Conservation (phyloP, 2,329 filamentous ascomycete species). For the Apiospora marii region DNA sequence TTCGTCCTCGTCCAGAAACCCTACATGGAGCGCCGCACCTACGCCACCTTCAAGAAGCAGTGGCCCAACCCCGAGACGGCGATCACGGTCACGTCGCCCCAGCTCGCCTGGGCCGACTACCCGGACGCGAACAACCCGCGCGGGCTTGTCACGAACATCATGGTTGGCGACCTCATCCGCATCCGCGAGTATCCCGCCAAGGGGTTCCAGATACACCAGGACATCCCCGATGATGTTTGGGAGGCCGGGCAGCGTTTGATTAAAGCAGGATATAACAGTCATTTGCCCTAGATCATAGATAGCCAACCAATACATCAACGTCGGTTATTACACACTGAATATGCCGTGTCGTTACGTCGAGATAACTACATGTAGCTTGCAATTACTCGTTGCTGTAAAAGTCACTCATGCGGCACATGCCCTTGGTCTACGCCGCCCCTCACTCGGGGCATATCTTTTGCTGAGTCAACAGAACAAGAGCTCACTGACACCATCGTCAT, state of each 20-base stretch:
- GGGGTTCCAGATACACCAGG: slow-evolving; percentile 53
- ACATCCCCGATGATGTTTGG: slow-evolving; percentile 52
- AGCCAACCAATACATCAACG: neutral
- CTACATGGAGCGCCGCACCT: slow-evolving; percentile 57
- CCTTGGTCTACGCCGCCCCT: too few species aligned
- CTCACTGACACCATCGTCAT: too few species aligned
- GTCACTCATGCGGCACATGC: too few species aligned
- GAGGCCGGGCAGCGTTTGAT: slow-evolving; percentile 51
- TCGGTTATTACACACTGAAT: too few species aligned
- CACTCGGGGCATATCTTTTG: too few species aligned
- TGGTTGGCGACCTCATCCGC: slow-evolving; percentile 54
- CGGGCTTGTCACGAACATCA: slow-evolving; percentile 52
- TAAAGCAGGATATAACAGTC: slow-evolving; percentile 46
- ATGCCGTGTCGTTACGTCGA: too few species aligned
- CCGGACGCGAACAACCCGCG: slow-evolving; percentile 50
- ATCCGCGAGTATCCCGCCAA: slow-evolving; percentile 52
- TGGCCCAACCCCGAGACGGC: slow-evolving; percentile 47
- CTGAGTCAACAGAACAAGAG: too few species aligned
- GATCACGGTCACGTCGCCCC: slow-evolving; percentile 52
- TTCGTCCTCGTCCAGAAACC: slow-evolving; percentile 57
- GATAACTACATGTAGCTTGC: neutral
- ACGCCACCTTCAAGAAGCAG: slow-evolving; percentile 55
- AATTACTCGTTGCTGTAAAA: too few species aligned
- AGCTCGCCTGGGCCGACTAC: slow-evolving; percentile 49
- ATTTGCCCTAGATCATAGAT: slow-evolving; percentile 44